Conservation (phyloP, 2,329 filamentous ascomycete species). For the Waltergamsia citrina region DNA sequence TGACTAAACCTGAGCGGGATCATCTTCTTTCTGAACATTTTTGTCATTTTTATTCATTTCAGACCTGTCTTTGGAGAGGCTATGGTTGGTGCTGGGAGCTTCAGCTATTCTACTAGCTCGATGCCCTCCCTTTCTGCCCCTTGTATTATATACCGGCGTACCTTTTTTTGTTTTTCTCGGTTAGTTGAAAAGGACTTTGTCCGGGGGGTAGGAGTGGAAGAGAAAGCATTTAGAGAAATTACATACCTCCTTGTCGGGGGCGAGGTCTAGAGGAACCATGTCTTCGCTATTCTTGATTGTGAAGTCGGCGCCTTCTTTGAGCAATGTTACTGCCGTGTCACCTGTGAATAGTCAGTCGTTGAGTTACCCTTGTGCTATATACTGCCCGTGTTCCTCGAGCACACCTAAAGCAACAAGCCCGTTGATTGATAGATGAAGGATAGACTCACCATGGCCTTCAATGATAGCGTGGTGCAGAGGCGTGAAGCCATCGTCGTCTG, state of each 20-base stretch:
- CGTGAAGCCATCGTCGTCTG: conserved; percentile 75
- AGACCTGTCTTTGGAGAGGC: not conserved
- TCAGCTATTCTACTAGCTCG: conserved; percentile 29
- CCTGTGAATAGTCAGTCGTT: conserved; percentile 36
- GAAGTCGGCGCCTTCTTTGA: conserved; percentile 77
- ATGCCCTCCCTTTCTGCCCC: conserved; percentile 80
- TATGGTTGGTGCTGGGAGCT: conserved; percentile 5
- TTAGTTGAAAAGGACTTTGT: not conserved
- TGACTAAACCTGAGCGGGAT: no score
- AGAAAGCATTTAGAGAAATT: conserved; percentile 8
- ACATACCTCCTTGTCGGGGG: conserved; percentile 73
- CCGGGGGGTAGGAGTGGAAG: conserved; percentile 5
- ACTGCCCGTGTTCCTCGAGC: not conserved
- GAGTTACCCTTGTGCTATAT: not conserved
- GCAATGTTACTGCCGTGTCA: conserved; percentile 71
- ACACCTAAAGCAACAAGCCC: not conserved
- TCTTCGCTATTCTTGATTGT: conserved; percentile 69
- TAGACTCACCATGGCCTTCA: conserved; percentile 55
- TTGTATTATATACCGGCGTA: conserved; percentile 66
- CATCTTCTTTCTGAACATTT: no score
- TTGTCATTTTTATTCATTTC: conserved; percentile 7
- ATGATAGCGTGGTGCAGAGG: conserved; percentile 82
- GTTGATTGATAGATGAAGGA: not conserved
- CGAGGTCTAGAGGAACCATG: conserved; percentile 65
- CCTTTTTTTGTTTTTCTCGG: conserved; percentile 32